Base-by-base conservation (phyloP, 2,329 filamentous ascomycete genomes). In the Metarhizium humberi region DNA sequence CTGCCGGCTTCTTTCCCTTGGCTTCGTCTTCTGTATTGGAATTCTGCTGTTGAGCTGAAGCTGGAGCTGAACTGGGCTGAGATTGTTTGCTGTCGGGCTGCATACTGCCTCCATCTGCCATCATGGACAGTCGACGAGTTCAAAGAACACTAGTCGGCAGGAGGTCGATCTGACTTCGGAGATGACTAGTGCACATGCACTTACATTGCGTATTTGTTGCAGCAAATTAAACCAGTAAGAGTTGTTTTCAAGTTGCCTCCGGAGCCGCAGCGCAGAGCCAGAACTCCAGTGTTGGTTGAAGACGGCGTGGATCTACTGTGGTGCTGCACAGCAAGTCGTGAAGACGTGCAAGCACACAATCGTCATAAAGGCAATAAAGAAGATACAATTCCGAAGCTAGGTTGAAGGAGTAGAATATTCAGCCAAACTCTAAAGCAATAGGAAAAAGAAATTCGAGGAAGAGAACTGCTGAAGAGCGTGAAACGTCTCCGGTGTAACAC, bases 1-100 rank as follows among this genome's bases (percentile, higher is more conserved):
- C 70, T 18, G 76, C 69, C 3, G 71, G 63, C 63, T 77, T 81
- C 61, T 77, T 80, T 25, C 70, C 66, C 52, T 69, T 71, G n/a
- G 67, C 63, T 50, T 76, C 74, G 11, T 74, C 74, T 30, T 71
- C 69, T 13, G 69, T 69, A 53, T 67, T 70, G 34, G 66, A 59
- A 60, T 68, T 56, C 66, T 67, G 69, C 30, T 68, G 66, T 43
- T 47, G 54, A 4, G 67, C 60, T 36, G 70, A 63, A 43, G 65
- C 62, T 16, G 62, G 63, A 43, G 65, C 62, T 16, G 62, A 61
- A 55, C 69, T 69, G 42, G 67, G 55, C 51, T 62, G 55, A 40
- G 54, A 34, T 16, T 58, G 34, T 52, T 54, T 51, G 38, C 48
- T 47, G 43, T 57, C 51, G 50, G 52, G n/a, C 36, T 52, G 53